phyloP scores from a whole-genome alignment of 306 rosid genomes.

The Quercus glauca region DNA sequence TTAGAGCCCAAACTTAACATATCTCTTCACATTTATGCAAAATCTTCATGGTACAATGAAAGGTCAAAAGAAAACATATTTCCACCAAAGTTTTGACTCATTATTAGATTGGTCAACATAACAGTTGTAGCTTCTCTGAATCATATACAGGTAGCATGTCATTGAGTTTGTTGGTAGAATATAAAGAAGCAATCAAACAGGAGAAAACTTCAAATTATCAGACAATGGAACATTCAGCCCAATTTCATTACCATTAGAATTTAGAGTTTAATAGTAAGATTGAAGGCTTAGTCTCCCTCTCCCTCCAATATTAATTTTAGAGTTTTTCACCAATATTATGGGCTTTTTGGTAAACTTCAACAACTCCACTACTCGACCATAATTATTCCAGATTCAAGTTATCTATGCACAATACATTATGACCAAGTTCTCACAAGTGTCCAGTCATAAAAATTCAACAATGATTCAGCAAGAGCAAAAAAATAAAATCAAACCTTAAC shows the following conservation, averaged over 20 bases:
- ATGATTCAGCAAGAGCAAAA: conserved; percentile 6
- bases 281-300: not conserved
- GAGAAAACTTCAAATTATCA: not conserved
- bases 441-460: not conserved
- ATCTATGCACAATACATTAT: not conserved
- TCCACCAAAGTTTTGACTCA: not conserved
- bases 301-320: not conserved
- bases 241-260: not conserved
- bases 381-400: not conserved
- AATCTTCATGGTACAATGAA: not conserved
- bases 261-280: not conserved
- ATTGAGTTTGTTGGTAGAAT: not conserved
- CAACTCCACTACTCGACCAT: not conserved
- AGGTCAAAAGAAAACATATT: not conserved
- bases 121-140: not conserved
- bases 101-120: not conserved
- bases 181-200: not conserved
- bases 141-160: not conserved
- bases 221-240: not conserved
- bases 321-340: not conserved
- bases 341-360: not conserved
- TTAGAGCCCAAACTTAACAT: not conserved
- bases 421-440: not conserved
- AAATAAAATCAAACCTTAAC: conserved; percentile 58
- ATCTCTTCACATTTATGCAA: not conserved